Conservation (phyloP, 148 eudicot genomes). For the Rhododendron williamsianum region DNA sequence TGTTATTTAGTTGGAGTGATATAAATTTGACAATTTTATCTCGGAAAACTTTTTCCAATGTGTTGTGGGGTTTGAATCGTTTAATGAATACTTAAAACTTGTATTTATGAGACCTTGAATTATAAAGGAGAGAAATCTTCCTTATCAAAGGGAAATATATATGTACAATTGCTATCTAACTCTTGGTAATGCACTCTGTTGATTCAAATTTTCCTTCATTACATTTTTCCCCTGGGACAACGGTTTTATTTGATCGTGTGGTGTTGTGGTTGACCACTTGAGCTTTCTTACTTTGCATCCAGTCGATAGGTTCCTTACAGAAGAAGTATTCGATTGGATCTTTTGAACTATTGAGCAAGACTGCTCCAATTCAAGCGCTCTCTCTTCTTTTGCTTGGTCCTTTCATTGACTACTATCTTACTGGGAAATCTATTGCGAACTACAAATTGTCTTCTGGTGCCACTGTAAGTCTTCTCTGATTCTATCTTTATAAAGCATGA, state of each 20-base stretch:
- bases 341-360: slow-evolving; percentile 72
- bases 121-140: neutral
- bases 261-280: neutral
- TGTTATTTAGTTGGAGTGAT: neutral
- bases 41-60: neutral
- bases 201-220: too few relatives aligned
- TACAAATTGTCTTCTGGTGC: slow-evolving; percentile 49
- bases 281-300: slow-evolving; percentile 20
- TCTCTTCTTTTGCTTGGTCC: slow-evolving; percentile 76
- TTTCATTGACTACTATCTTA: slow-evolving; percentile 54
- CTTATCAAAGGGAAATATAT: neutral
- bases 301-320: slow-evolving; percentile 81
- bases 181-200: neutral
- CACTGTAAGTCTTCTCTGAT: slow-evolving; percentile 34
- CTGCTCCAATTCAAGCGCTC: slow-evolving; percentile 75
- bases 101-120: neutral
- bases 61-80: neutral
- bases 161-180: neutral
- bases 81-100: neutral
- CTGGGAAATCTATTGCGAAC: slow-evolving; percentile 35
- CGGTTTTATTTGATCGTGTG: neutral
- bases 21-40: neutral
- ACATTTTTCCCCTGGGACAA: neutral
- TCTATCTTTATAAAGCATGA: neutral
- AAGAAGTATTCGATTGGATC: slow-evolving; percentile 77